Evolutionary conservation across 805 yeast species (phyloP).

Genomic region (Starmerella roubikii): DNA sequence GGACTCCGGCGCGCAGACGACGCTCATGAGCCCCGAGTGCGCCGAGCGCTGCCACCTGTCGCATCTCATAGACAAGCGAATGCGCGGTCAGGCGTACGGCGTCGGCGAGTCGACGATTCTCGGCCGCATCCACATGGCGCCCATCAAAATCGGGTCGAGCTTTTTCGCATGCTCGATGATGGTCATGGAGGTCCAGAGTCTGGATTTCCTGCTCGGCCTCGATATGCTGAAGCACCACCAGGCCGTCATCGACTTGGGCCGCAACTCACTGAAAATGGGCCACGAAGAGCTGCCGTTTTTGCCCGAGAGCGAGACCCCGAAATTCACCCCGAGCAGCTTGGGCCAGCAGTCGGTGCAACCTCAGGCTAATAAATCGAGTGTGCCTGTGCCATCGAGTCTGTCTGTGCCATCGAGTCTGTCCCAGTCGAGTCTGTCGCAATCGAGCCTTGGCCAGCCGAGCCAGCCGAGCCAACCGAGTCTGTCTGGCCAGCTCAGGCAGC

Average conservation of each 20-base stretch:
- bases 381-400: too few relatives aligned
- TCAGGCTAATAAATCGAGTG: background rate
- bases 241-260: slow-evolving; percentile 61
- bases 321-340: slow-evolving; percentile 21
- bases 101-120: slow-evolving; percentile 70
- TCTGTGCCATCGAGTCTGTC: too few relatives aligned
- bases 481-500: too few relatives aligned
- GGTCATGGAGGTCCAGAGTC: slow-evolving; percentile 42
- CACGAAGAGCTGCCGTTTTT: slow-evolving; percentile 60
- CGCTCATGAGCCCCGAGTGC: slow-evolving; percentile 62
- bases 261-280: slow-evolving; percentile 55
- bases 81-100: slow-evolving; percentile 73
- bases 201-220: slow-evolving; percentile 69
- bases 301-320: slow-evolving; percentile 56
- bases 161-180: slow-evolving; percentile 56
- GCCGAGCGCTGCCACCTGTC: slow-evolving; percentile 61
- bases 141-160: slow-evolving; percentile 57
- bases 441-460: too few relatives aligned
- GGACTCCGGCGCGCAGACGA: slow-evolving; percentile 90
- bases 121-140: slow-evolving; percentile 83
- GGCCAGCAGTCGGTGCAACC: background rate
- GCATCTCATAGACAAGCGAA: slow-evolving; percentile 65
- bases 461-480: too few relatives aligned
- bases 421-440: too few relatives aligned
- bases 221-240: slow-evolving; percentile 84